Evolutionary conservation across 169 alveolate species (phyloP).

Genomic region (Babesia bigemina): DNA sequence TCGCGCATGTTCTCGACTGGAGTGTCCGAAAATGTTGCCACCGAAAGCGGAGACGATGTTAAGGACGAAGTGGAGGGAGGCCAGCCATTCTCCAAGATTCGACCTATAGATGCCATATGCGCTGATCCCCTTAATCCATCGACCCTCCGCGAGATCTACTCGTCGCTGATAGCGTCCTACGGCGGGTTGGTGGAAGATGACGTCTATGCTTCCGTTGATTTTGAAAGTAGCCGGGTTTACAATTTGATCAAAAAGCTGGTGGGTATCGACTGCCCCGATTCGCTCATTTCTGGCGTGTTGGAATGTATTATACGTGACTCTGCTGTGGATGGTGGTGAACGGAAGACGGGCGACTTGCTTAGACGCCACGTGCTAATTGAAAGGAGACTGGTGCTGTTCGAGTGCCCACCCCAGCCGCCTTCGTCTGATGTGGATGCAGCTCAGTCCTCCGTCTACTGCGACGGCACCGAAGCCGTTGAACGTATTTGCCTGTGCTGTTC

Average conservation of each 20-base stretch:
- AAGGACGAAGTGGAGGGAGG: neutral
- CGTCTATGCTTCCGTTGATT: neutral
- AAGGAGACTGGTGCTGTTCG: neutral
- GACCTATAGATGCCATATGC: too few species aligned
- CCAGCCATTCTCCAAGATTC: too few species aligned
- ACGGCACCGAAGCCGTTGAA: neutral
- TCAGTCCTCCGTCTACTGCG: neutral
- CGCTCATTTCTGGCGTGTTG: neutral
- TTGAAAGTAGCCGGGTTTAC: neutral
- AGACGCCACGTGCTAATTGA: neutral
- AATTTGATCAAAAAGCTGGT: neutral
- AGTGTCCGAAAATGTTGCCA: neutral
- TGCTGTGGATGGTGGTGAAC: neutral
- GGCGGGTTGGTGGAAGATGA: neutral
- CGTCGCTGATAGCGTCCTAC: neutral
- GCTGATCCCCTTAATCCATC: neutral
- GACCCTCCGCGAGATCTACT: neutral
- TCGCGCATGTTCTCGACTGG: neutral
- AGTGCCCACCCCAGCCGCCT: neutral
- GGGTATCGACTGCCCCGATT: constrained; percentile 1
- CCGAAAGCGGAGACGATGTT: neutral
- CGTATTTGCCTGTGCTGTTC: constrained; percentile 19
- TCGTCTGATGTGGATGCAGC: neutral
- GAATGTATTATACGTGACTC: neutral
- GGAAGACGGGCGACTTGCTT: neutral